Conservation (phyloP, 331 rosid species). For the Prunus yedoensis region DNA sequence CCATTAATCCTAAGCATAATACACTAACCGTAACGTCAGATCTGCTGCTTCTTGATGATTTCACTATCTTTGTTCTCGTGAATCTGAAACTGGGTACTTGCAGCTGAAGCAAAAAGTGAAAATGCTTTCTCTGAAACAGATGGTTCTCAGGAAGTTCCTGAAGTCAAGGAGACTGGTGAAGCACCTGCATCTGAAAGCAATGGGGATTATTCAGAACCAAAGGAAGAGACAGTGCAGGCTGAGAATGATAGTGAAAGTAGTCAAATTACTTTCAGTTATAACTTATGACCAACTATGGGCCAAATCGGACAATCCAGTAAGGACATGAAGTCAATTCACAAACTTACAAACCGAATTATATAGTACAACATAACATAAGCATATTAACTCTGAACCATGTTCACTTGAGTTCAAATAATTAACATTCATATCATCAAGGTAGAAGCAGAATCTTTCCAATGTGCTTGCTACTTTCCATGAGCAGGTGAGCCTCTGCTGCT, state of each 20-base stretch:
- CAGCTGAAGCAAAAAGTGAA: constrained; percentile 59
- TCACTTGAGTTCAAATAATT: too few relatives aligned
- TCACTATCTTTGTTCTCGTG: neutral
- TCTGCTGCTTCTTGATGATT: neutral
- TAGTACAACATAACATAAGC: too few relatives aligned
- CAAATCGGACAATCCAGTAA: constrained; percentile 57
- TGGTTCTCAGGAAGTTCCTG: constrained; percentile 49
- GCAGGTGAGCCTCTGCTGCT: constrained; percentile 72
- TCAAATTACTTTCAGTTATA: constrained; percentile 48
- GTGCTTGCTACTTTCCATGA: constrained; percentile 75
- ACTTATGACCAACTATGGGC: constrained; percentile 73
- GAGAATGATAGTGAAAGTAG: constrained; percentile 38
- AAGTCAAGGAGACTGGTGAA: constrained; percentile 60
- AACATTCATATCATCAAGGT: constrained; percentile 27
- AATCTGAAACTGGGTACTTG: constrained; percentile 17
- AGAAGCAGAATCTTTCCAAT: constrained; percentile 77
- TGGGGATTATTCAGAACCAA: constrained; percentile 46
- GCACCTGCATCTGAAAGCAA: constrained; percentile 45
- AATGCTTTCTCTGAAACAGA: constrained; percentile 52
- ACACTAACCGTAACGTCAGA: too few relatives aligned
- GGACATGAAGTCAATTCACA: too few relatives aligned
- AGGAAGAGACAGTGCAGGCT: constrained; percentile 44
- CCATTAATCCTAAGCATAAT: too few relatives aligned
- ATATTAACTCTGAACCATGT: too few relatives aligned
- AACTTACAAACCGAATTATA: too few relatives aligned